A percentile compares a stretch with the other conserved stretches of the same genome.
These are phyloP conservation scores for Pythium utonaiense DNA, from an alignment of 352 stramenopile species.

Conservation along the genomic window DNA sequence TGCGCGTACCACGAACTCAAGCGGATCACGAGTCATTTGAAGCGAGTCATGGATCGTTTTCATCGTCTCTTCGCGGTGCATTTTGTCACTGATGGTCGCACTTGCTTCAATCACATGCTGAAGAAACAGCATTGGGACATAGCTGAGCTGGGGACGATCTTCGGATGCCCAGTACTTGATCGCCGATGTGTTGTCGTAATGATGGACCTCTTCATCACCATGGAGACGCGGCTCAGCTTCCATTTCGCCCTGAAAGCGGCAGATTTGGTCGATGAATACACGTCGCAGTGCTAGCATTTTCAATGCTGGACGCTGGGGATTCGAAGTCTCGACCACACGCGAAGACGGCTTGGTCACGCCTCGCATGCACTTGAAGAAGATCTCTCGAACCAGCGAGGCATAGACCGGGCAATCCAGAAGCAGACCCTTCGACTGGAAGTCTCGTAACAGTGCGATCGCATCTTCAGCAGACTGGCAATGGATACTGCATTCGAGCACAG, in stretches of 20 bases:
- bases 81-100: constrained; percentile 54
- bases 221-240: constrained; percentile 10
- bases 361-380: constrained; percentile 74
- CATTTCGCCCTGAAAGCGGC: constrained; percentile 15
- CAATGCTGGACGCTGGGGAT: constrained; percentile 34
- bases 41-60: constrained; percentile 42
- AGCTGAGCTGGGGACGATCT: constrained; percentile 24
- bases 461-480: constrained; percentile 30
- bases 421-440: constrained; percentile 39
- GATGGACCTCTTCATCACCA: not conserved
- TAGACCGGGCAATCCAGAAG: constrained; percentile 56
- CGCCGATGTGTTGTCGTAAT: constrained; percentile 18
- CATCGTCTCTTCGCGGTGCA: constrained; percentile 40
- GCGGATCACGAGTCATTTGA: constrained; percentile 34
- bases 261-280: constrained; percentile 44
- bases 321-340: not conserved
- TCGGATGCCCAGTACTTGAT: constrained; percentile 47
- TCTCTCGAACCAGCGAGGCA: constrained; percentile 59
- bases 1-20: constrained; percentile 44
- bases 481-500: constrained; percentile 54
- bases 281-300: constrained; percentile 56
- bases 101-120: constrained; percentile 63
- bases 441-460: constrained; percentile 29
- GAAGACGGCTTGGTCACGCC: constrained; percentile 5
- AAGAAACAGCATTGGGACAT: constrained; percentile 60